A percentile compares a stretch with the other conserved stretches of the same genome.
These are phyloP conservation scores for Penicillium sp. DNA, from an alignment of 2,329 filamentous ascomycete genomes.

Conservation along the genomic window DNA sequence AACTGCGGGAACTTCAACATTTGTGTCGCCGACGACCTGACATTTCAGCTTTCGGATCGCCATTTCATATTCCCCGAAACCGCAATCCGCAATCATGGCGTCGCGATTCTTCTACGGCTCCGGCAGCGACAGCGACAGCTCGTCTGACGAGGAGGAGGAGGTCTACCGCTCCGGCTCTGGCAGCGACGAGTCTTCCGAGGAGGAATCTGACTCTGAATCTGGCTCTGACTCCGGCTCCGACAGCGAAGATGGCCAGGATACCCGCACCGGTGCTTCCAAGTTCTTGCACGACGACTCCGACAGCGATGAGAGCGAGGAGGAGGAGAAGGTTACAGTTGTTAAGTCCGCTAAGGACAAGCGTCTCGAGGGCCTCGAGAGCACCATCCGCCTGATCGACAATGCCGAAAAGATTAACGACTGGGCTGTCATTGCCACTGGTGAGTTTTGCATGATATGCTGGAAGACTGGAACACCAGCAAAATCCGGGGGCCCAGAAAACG, in stretches of 20 bases:
- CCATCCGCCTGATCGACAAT: slow-evolving; percentile 90
- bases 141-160: slow-evolving; percentile 82
- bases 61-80: slow-evolving; percentile 16
- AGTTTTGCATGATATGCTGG: slow-evolving; percentile 32
- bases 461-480: neutral
- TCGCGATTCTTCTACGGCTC: slow-evolving; percentile 97
- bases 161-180: slow-evolving; percentile 77
- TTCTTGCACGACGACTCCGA: slow-evolving; percentile 83
- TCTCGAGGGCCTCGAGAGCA: slow-evolving; percentile 87
- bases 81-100: slow-evolving; percentile 58
- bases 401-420: slow-evolving; percentile 97
- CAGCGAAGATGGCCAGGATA: slow-evolving; percentile 55
- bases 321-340: slow-evolving; percentile 80
- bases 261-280: slow-evolving; percentile 68
- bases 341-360: slow-evolving; percentile 99
- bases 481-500: neutral
- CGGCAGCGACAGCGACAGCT: slow-evolving; percentile 96
- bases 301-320: slow-evolving; percentile 79
- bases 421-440: slow-evolving; percentile 87
- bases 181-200: slow-evolving; percentile 59
- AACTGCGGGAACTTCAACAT: slow-evolving; percentile 23
- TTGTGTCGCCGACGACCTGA: slow-evolving; percentile 28
- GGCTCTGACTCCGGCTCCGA: slow-evolving; percentile 56
- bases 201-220: slow-evolving; percentile 50
- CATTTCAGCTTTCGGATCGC: slow-evolving; percentile 23